phyloP scores from a whole-genome alignment of 176 grass and related monocot genomes.

The Cocos nucifera region DNA sequence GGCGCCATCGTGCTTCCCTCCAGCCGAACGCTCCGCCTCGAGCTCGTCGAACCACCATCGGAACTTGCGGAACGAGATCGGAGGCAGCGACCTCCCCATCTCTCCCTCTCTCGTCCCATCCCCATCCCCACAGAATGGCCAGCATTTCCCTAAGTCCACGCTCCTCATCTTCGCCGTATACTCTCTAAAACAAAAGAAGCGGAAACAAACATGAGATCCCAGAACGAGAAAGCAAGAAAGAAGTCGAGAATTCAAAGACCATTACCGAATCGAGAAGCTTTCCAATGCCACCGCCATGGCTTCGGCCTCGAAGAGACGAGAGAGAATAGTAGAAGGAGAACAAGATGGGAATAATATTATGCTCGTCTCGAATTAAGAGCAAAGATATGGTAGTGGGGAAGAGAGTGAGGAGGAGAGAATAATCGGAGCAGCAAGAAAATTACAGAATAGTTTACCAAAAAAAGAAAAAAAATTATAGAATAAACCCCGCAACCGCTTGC shows the following conservation, averaged over 20 bases:
- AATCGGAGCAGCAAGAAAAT: neutral
- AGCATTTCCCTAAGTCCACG: neutral
- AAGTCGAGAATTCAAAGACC: neutral
- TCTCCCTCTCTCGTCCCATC: neutral
- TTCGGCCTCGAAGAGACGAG: neutral
- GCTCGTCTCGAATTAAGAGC: no score
- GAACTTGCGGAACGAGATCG: neutral
- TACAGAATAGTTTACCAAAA: no score
- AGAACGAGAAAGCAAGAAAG: neutral
- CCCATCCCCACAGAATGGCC: neutral
- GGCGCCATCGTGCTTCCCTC: no score
- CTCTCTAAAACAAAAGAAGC: neutral
- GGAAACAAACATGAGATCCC: neutral
- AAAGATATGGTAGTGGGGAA: neutral
- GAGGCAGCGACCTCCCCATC: neutral
- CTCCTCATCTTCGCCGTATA: slow-evolving; percentile 1
- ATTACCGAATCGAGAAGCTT: neutral
- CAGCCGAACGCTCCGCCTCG: neutral
- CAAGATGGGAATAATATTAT: no score
- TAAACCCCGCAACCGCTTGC: neutral
- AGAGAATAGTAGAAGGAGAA: neutral
- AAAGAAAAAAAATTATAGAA: neutral
- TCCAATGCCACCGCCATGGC: neutral
- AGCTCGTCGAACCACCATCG: neutral
- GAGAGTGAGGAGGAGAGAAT: neutral